Evolutionary conservation across 2,329 filamentous ascomycete species (phyloP), one percentile per base, ranked within the genome.

Genomic region (Paecilomyces dactylethromorphus): DNA sequence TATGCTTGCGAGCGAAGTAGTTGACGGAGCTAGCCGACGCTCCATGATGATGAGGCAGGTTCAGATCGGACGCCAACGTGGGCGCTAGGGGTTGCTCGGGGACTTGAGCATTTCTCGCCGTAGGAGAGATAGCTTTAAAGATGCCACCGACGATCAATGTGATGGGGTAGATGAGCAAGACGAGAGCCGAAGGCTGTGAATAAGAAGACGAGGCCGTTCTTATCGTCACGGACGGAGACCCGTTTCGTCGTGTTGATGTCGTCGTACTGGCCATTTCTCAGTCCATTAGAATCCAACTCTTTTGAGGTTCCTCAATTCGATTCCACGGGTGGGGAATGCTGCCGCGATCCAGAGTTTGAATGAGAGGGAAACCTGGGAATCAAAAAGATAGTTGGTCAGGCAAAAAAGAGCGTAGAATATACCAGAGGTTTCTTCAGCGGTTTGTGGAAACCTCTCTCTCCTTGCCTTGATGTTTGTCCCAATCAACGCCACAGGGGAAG

Each of bases 1-100:
- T 99, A 73, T 86, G 83, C 77, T 99, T 99, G 67, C 88, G 88
- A 53, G 94, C 93, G 73, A 99, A 99, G 80, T 97, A 99, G 71
- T 79, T 79, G 57, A 75, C 69, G 1, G 74, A 68, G 53, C 35
- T 45, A 29, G 3, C 3, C 18, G 35, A 18, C 13, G 50, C n/a
- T 52, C 22, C 11, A 45, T 54, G 55, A 32, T 13, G 56, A 52
- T 18, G n/a, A n/a, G n/a, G 50, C 15, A 54, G 58, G 60, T 71
- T 64, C 15, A 71, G 62, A 57, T 70, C 65, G 32, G 68, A 60
- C n/a, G 67, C 66, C 57, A 71, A 63, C 22, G 71, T 58, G 11
- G 55, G 56, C 26, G 57, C 50, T 29, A 50, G 57, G 12, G 58
- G 35, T 26, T 53, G 18, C 29, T 39, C 29, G 21, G 26, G 26